A percentile compares a stretch with the other conserved stretches of the same genome.
These are phyloP conservation scores for Paramyrothecium sp. DNA, from an alignment of 2,329 filamentous ascomycete genomes.

Conservation along the genomic window DNA sequence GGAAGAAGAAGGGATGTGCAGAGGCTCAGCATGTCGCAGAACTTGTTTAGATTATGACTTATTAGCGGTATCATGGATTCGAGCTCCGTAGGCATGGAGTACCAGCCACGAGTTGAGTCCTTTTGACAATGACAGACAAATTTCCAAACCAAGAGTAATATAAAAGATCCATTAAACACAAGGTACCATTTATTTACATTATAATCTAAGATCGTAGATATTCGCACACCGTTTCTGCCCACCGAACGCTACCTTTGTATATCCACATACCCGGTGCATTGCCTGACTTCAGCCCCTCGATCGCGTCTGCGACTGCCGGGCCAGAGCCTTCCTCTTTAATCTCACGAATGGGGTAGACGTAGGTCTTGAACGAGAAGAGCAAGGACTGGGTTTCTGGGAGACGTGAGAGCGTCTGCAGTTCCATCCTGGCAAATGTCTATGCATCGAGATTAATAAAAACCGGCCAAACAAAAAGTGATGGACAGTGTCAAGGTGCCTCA, in stretches of 20 bases:
- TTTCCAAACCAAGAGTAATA: too few species aligned
- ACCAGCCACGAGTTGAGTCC: too few species aligned
- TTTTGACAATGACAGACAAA: too few species aligned
- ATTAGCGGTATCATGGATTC: too few species aligned
- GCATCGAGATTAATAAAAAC: too few species aligned
- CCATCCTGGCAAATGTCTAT: constrained; percentile 42
- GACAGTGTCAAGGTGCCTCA: constrained; percentile 11
- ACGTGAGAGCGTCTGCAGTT: constrained; percentile 51
- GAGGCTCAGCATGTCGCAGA: too few species aligned
- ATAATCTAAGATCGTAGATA: constrained; percentile 40
- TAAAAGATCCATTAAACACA: too few species aligned
- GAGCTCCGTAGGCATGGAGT: too few species aligned
- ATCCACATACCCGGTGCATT: constrained; percentile 54
- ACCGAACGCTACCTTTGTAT: constrained; percentile 49
- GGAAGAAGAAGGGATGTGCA: too few species aligned
- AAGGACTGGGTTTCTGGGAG: constrained; percentile 45
- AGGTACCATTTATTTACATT: too few species aligned
- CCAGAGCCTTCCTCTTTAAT: constrained; percentile 50
- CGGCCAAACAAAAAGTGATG: not conserved
- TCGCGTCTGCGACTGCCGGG: constrained; percentile 44
- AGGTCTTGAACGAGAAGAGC: constrained; percentile 57
- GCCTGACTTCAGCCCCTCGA: constrained; percentile 48
- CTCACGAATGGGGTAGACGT: constrained; percentile 45
- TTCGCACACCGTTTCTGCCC: constrained; percentile 45
- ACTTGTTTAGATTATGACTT: too few species aligned